phyloP scores from a whole-genome alignment of 169 alveolate genomes.

The Cystoisospora suis region DNA sequence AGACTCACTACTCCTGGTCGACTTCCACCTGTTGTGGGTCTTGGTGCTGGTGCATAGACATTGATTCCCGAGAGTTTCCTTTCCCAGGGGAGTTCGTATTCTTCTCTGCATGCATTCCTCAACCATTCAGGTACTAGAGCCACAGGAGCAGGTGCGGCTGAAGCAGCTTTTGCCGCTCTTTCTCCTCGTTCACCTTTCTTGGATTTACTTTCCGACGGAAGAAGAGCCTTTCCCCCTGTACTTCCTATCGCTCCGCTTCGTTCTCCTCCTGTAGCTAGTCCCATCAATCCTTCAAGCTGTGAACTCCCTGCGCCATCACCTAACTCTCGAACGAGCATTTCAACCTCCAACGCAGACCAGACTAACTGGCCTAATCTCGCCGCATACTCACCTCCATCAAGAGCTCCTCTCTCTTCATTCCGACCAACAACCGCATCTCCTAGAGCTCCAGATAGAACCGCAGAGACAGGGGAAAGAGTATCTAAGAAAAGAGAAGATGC shows the following conservation, averaged over 20 bases:
- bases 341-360: conserved; percentile 54
- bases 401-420: conserved; percentile 51
- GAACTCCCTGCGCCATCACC: conserved; percentile 38
- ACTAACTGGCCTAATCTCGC: conserved; percentile 33
- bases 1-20: too few relatives aligned
- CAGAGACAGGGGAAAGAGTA: neutral
- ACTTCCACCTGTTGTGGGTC: too few relatives aligned
- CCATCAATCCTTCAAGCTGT: conserved; percentile 30
- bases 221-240: neutral
- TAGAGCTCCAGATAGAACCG: neutral
- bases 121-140: conserved; percentile 56
- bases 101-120: conserved; percentile 41
- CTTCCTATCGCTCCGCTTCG: conserved; percentile 19
- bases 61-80: neutral
- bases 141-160: conserved; percentile 45
- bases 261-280: conserved; percentile 7
- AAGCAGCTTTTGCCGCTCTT: conserved; percentile 1
- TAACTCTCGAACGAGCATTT: conserved; percentile 58
- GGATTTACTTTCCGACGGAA: neutral
- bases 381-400: conserved; percentile 61
- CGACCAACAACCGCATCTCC: conserved; percentile 21
- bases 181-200: conserved; percentile 19
- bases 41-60: too few relatives aligned
- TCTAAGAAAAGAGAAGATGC: too few relatives aligned
- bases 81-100: conserved; percentile 59